These are phyloP conservation scores for Penicillium sp. DNA, from an alignment of 2,329 filamentous ascomycete genomes.

Conservation along the genomic window DNA sequence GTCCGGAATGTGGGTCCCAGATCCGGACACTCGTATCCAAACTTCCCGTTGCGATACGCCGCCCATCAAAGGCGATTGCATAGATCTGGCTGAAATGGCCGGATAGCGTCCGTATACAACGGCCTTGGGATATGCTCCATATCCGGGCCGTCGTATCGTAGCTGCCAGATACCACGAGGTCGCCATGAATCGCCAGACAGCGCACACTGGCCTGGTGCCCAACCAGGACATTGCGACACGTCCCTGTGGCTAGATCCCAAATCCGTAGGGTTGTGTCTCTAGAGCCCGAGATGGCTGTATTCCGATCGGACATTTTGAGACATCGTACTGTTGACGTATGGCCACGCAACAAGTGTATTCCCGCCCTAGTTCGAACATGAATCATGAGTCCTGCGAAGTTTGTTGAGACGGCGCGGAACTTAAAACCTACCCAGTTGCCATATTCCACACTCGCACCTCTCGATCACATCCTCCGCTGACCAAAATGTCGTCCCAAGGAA, in stretches of 20 bases:
- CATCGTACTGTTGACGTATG: conserved; percentile 97
- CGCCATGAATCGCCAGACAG: conserved; percentile 93
- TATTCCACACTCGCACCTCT: conserved; percentile 96
- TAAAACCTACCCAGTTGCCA: conserved; percentile 77
- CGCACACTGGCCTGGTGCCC: conserved; percentile 95
- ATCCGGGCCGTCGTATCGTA: conserved; percentile 97
- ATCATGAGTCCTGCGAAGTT: neutral
- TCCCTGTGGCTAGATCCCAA: conserved; percentile 88
- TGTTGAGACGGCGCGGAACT: neutral
- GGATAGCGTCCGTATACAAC: conserved; percentile 85
- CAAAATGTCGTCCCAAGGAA: conserved; percentile 92
- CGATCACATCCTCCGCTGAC: conserved; percentile 97
- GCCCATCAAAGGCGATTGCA: conserved; percentile 95
- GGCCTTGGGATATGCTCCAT: conserved; percentile 96
- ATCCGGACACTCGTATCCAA: conserved; percentile 96
- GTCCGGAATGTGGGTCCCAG: conserved; percentile 89
- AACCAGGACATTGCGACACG: conserved; percentile 89
- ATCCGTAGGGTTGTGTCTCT: conserved; percentile 92
- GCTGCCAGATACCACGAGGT: conserved; percentile 96
- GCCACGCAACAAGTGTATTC: conserved; percentile 82
- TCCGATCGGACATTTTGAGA: conserved; percentile 94
- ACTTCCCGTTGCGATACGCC: conserved; percentile 90
- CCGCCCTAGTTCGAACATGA: conserved; percentile 58
- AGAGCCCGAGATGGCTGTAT: conserved; percentile 94
- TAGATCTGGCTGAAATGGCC: conserved; percentile 99